A percentile compares a stretch with the other conserved stretches of the same genome.
phyloP scores from a whole-genome alignment of 768 basidiomycete genomes.

The Pleurotus tuoliensis region DNA sequence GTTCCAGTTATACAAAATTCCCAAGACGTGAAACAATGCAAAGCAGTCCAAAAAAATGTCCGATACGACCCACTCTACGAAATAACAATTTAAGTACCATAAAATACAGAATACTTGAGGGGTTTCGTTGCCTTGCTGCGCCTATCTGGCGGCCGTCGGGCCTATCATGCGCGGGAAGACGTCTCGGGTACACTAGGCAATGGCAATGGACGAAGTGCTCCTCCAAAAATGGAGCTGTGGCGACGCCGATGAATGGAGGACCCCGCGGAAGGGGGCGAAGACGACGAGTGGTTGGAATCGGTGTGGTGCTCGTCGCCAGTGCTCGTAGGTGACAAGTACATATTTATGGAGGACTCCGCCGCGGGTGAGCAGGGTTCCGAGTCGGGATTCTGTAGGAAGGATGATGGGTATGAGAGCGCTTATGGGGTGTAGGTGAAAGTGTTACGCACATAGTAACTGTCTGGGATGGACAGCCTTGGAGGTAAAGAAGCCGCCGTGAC shows the following conservation, averaged over 20 bases:
- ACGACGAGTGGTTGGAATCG: constrained; percentile 1
- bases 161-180: no score
- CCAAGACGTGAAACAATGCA: no score
- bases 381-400: background rate
- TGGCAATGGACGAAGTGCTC: no score
- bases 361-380: constrained; percentile 4
- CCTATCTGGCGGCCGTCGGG: no score
- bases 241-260: background rate
- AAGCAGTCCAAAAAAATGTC: no score
- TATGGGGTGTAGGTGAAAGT: background rate
- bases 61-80: no score
- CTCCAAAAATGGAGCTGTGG: no score
- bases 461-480: constrained; percentile 2
- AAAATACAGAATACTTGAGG: no score
- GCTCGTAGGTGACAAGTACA: background rate
- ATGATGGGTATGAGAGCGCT: background rate
- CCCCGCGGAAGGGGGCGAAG: background rate
- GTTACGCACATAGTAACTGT: background rate
- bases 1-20: no score
- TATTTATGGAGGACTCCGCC: constrained; percentile 2
- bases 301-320: background rate
- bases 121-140: no score
- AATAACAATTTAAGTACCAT: no score
- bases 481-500: background rate
- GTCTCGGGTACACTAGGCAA: background rate